phyloP scores from a whole-genome alignment of 805 yeast species.

The Nakazawaea ishiwadae region DNA sequence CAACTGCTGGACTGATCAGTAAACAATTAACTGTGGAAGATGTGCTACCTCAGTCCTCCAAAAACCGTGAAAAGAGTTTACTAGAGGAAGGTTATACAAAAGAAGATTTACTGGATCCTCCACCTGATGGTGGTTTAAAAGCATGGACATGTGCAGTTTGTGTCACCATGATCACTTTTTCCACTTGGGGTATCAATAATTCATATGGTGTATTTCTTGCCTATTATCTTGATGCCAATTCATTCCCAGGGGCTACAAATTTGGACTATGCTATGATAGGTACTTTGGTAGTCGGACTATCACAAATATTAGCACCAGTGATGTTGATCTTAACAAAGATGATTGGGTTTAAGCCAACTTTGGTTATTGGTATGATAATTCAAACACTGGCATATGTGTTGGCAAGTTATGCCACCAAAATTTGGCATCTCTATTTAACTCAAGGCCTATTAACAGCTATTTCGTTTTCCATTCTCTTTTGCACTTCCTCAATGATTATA shows the following conservation, averaged over 20 bases:
- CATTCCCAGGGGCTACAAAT: conserved; percentile 45
- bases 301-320: conserved; percentile 59
- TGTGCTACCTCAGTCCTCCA: no score
- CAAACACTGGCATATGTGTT: conserved; percentile 37
- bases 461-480: conserved; percentile 37
- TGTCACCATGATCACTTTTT: conserved; percentile 26
- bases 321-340: conserved; percentile 41
- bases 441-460: conserved; percentile 43
- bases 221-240: conserved; percentile 35
- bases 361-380: conserved; percentile 34
- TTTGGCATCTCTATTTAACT: conserved; percentile 42
- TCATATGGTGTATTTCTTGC: conserved; percentile 51
- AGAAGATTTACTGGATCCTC: conserved; percentile 12
- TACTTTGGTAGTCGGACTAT: conserved; percentile 47
- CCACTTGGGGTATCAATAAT: conserved; percentile 54
- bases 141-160: conserved; percentile 40
- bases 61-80: not conserved
- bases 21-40: no score
- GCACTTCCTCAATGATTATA: conserved; percentile 28
- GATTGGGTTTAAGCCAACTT: conserved; percentile 44
- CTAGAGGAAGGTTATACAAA: not conserved
- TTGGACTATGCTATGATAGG: conserved; percentile 54
- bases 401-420: conserved; percentile 37
- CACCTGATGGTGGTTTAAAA: conserved; percentile 13
- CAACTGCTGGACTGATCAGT: not conserved